Evolutionary conservation across 1,284 basidiomycete genomes (phyloP).

Genomic region (Thelephora terrestris): DNA sequence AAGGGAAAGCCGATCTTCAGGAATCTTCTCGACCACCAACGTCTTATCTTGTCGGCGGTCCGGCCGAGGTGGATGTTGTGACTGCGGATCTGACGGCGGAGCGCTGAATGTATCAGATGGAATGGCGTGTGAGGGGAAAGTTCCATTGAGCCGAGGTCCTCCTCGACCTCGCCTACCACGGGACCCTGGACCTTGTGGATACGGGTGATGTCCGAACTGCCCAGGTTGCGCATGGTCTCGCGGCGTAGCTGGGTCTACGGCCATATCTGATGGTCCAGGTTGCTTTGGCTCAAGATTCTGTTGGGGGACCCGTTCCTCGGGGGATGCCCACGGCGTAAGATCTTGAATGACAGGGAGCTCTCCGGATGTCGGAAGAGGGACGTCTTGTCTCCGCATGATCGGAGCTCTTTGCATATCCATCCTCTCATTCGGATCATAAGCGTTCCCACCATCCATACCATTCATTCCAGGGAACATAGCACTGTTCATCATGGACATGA

Average conservation of each 20-base stretch:
- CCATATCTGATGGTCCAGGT: not conserved
- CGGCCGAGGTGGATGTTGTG: slow-evolving; percentile 25
- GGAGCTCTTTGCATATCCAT: slow-evolving; percentile 53
- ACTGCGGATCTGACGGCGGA: not conserved
- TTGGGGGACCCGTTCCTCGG: slow-evolving; percentile 17
- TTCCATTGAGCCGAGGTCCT: not conserved
- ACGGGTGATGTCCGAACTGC: not conserved
- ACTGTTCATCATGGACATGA: slow-evolving; percentile 47
- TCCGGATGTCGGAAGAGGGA: slow-evolving; percentile 29
- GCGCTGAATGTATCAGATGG: not conserved
- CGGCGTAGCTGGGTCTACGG: not conserved
- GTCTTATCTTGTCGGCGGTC: slow-evolving; percentile 71
- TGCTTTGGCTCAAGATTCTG: not conserved
- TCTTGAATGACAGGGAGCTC: slow-evolving; percentile 75
- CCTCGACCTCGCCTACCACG: not conserved
- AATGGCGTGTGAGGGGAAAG: not conserved
- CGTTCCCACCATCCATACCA: slow-evolving; percentile 11
- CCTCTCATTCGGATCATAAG: slow-evolving; percentile 69
- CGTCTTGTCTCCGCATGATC: slow-evolving; percentile 22
- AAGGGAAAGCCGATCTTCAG: slow-evolving; percentile 70
- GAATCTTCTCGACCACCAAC: slow-evolving; percentile 91
- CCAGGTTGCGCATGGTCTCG: not conserved
- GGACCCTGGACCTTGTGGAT: not conserved
- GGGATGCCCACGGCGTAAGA: slow-evolving; percentile 46
- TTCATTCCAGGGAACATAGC: slow-evolving; percentile 33